Conservation (phyloP, 257 asterid species). For the Solanum bukasovii region DNA sequence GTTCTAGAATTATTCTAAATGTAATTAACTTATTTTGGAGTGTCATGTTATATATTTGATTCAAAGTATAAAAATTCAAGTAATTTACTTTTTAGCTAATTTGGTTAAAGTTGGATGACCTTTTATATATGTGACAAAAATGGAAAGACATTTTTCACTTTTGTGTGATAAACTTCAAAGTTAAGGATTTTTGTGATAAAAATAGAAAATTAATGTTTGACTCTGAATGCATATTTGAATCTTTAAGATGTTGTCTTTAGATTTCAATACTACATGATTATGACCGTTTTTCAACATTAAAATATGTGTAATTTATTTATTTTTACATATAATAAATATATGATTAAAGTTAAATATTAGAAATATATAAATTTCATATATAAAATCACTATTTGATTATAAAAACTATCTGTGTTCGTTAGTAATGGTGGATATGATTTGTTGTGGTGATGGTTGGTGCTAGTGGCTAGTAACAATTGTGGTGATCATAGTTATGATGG, state of each 20-base stretch:
- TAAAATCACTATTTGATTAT: neutral
- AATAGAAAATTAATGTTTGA: no score
- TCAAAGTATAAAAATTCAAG: neutral
- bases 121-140: no score
- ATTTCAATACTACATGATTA: no score
- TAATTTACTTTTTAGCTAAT: neutral
- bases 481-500: neutral
- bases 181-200: no score
- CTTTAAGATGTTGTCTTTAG: neutral
- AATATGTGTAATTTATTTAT: neutral
- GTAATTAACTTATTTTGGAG: neutral
- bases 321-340: neutral
- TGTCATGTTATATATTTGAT: neutral
- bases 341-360: neutral
- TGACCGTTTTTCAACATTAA: neutral
- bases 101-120: neutral
- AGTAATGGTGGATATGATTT: neutral
- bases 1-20: neutral
- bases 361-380: neutral
- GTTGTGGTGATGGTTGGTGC: neutral
- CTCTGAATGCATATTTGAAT: neutral
- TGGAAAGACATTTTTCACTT: no score
- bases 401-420: neutral
- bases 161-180: no score
- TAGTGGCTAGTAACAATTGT: neutral